Percentiles rank a stretch among this genome's conserved stretches.
Conservation (phyloP, 129 eudicot species). For the Arctium lappa region DNA sequence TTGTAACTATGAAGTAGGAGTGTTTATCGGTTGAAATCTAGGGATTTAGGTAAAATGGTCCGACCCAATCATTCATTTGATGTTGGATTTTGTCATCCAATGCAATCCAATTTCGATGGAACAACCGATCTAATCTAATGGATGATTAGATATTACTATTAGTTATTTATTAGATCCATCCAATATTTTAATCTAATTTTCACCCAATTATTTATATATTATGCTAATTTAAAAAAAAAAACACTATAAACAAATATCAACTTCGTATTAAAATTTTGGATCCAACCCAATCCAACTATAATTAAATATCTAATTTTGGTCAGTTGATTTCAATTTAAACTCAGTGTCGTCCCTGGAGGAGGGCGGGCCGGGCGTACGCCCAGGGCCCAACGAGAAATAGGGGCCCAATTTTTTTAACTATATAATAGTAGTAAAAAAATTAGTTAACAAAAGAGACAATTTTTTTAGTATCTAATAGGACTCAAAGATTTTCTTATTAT, state of each 20-base stretch:
- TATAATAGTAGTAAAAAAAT: too few species aligned
- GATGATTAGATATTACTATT: background rate
- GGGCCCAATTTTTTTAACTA: too few species aligned
- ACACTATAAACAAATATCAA: background rate
- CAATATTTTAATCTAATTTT: background rate
- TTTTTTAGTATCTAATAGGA: too few species aligned
- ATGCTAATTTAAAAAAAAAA: background rate
- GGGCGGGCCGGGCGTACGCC: too few species aligned
- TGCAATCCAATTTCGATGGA: background rate
- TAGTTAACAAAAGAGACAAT: too few species aligned
- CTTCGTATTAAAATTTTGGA: background rate
- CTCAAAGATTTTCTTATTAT: too few species aligned
- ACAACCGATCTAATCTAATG: background rate
- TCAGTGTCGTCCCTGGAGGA: too few species aligned
- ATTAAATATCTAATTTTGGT: background rate
- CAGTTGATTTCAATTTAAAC: background rate
- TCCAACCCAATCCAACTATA: background rate
- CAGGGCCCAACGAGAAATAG: too few species aligned
- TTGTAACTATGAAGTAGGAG: too few species aligned
- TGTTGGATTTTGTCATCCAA: background rate
- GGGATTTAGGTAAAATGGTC: too few species aligned
- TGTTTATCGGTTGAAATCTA: too few species aligned
- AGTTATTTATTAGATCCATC: too few species aligned
- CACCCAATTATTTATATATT: background rate
- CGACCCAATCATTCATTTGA: background rate